These are phyloP conservation scores for Hibiscus tridactylites DNA, from an alignment of 345 rosid species.

Conservation along the genomic window DNA sequence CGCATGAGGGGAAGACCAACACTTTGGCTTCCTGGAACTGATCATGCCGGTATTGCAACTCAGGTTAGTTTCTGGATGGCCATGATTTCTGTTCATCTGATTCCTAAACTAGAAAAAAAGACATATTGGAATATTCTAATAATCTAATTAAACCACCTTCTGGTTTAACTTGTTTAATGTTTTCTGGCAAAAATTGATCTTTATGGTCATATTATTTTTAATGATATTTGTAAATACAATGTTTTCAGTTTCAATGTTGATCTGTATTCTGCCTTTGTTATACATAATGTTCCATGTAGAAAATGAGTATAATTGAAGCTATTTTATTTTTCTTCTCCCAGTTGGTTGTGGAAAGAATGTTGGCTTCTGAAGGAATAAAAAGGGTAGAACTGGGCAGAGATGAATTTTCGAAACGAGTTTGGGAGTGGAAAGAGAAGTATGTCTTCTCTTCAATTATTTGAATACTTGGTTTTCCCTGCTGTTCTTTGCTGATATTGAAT, in stretches of 20 bases:
- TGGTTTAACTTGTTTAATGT: background rate
- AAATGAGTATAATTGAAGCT: constrained; percentile 14
- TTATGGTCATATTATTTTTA: background rate
- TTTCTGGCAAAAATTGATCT: background rate
- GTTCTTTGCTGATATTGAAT: background rate
- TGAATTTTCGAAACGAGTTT: constrained; percentile 80
- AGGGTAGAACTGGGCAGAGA: constrained; percentile 76
- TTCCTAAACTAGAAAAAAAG: background rate
- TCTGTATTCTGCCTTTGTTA: background rate
- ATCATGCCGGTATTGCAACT: constrained; percentile 98
- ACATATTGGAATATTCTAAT: background rate
- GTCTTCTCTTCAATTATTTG: constrained; percentile 14
- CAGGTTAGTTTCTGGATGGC: constrained; percentile 43
- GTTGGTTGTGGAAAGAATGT: constrained; percentile 97
- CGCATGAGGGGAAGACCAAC: constrained; percentile 96
- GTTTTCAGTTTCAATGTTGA: background rate
- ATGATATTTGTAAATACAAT: too few species aligned
- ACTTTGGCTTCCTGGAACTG: constrained; percentile 97
- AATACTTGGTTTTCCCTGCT: background rate
- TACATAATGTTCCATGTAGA: background rate
- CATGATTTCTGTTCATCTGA: background rate
- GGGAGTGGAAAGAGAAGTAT: constrained; percentile 99
- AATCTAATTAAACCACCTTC: background rate
- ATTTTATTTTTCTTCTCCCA: constrained; percentile 23
- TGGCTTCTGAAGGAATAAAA: constrained; percentile 84